These are phyloP conservation scores for Nemania bipapillata DNA, from an alignment of 2,329 filamentous ascomycete genomes.

Conservation along the genomic window DNA sequence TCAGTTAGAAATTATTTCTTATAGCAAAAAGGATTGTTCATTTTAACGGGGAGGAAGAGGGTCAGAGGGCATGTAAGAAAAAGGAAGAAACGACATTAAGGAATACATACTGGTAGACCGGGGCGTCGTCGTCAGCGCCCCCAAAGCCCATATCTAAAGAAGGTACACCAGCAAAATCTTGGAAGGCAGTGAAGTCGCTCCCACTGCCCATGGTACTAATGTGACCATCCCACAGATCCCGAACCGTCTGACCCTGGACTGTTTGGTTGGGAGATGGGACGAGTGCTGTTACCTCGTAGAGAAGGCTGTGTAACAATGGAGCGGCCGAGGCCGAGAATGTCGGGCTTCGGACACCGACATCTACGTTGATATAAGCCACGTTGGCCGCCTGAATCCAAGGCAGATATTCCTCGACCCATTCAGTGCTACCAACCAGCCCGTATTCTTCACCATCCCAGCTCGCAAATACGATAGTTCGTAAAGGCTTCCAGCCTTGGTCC, in stretches of 20 bases:
- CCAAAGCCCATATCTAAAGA: slow-evolving; percentile 72
- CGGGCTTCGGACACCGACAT: slow-evolving; percentile 75
- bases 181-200: slow-evolving; percentile 79
- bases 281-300: slow-evolving; percentile 72
- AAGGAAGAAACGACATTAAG: background rate
- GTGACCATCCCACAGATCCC: slow-evolving; percentile 71
- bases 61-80: background rate
- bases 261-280: slow-evolving; percentile 81
- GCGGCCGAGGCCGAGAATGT: slow-evolving; percentile 74
- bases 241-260: slow-evolving; percentile 72
- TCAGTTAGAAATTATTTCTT: slow-evolving; percentile 15
- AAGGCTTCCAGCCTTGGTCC: slow-evolving; percentile 79
- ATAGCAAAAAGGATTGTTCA: background rate
- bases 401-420: slow-evolving; percentile 91
- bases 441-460: slow-evolving; percentile 88
- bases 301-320: slow-evolving; percentile 77
- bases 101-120: slow-evolving; percentile 68
- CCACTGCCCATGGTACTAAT: slow-evolving; percentile 77
- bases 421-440: slow-evolving; percentile 84
- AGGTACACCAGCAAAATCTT: slow-evolving; percentile 75
- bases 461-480: slow-evolving; percentile 90
- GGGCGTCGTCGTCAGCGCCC: slow-evolving; percentile 55
- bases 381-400: slow-evolving; percentile 79
- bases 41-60: background rate
- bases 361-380: slow-evolving; percentile 87